Base-by-base conservation (phyloP, 2,329 filamentous ascomycete species). In the Aphanoascus verrucosus region DNA sequence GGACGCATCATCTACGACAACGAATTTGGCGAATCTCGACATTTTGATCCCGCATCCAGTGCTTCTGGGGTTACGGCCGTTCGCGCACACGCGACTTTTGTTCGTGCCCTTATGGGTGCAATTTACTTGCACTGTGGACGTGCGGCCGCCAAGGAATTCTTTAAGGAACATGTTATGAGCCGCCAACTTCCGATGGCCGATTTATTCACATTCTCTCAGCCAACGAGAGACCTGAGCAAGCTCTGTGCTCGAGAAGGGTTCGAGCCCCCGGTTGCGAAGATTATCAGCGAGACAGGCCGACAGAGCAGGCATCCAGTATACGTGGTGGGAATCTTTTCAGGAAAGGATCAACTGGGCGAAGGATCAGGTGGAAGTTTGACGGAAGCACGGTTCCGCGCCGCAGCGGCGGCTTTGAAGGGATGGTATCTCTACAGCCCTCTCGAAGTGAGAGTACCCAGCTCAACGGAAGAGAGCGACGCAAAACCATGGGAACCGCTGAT, bases 381-480 rank as follows among this genome's bases (percentile, higher is more conserved):
- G 60, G 80, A 88, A 63, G 91, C 86, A 32, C 81, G 88, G 58
- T 77, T 80, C 58, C 80, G 87, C 67, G 93, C 93, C 17, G 82
- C 87, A 37, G 90, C 94, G 64, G 84, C 85, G 58, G 84, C 89
- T 15, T 76, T 98, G 65, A 94, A 95, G 77, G 78, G 84, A 5
- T 98, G 93, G 93, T 98, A 98, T 70, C 76, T 98, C 51, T 98
- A 98, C 74, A 90, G 84, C 67, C 91, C 93, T 1, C 65, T 79
- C 61, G 72, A 80, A 58, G 78, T 82, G 48, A 77, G 78, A 55
- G 75, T 88, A 57, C 85, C 85, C 20, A 87, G 84, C 65, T 82
- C 86, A 58, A 84, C 80, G 73, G 76, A 85, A 60, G 74, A 77
- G 52, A 74, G 80, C 58, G 77, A 74, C 45, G 80, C 81, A 42